phyloP scores from a whole-genome alignment of 2,329 filamentous ascomycete species.

The Sclerotinia glacialis region DNA sequence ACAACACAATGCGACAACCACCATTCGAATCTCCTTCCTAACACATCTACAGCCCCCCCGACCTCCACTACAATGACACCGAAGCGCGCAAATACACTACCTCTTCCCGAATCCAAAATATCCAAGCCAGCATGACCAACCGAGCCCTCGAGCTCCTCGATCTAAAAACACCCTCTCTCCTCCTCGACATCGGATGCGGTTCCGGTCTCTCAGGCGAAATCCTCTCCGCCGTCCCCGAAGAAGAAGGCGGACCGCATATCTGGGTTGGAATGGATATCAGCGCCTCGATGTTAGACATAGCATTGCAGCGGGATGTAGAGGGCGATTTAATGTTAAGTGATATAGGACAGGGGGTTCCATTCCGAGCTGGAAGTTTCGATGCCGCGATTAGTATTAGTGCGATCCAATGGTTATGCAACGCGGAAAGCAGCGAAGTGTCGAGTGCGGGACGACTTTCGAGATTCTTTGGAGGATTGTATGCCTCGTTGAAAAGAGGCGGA shows the following conservation, averaged over 20 bases:
- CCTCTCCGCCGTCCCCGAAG: conserved; percentile 65
- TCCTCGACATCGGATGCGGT: conserved; percentile 96
- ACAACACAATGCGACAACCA: conserved; percentile 26
- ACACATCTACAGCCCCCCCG: conserved; percentile 65
- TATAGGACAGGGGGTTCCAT: conserved; percentile 92
- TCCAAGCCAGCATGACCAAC: conserved; percentile 91
- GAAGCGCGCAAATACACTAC: conserved; percentile 98
- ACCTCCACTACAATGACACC: conserved; percentile 94
- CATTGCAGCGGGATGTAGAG: conserved; percentile 85
- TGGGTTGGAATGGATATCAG: conserved; percentile 99
- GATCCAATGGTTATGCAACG: conserved; percentile 98
- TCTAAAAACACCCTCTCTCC: conserved; percentile 73
- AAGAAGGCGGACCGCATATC: conserved; percentile 79
- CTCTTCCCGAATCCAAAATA: conserved; percentile 89
- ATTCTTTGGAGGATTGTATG: conserved; percentile 93
- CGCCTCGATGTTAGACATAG: conserved; percentile 93
- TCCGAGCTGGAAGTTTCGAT: conserved; percentile 88
- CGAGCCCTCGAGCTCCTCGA: conserved; percentile 89
- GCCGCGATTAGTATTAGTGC: conserved; percentile 93
- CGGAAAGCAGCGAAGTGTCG: conserved; percentile 80
- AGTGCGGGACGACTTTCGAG: conserved; percentile 73
- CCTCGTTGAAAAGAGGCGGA: conserved; percentile 76
- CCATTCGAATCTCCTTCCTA: conserved; percentile 18
- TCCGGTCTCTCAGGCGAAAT: conserved; percentile 94
- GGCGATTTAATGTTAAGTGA: conserved; percentile 93